phyloP scores from a whole-genome alignment of 306 rosid genomes.

The Ochetophila trinervis region DNA sequence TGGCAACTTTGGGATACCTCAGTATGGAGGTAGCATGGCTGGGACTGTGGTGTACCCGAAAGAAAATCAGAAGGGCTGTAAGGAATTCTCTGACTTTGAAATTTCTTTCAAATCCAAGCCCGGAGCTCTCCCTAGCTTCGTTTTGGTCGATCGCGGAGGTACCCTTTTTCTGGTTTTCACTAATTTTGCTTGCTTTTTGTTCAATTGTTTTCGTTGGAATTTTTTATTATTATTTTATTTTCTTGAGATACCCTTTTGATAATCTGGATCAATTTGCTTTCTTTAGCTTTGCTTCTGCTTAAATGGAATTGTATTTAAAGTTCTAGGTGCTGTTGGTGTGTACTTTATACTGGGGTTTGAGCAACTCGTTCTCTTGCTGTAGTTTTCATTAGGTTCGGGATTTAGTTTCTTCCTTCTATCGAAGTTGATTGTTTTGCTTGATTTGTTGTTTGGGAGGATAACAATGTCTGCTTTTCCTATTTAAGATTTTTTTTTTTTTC shows the following conservation, averaged over 20 bases:
- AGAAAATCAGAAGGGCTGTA: conserved; percentile 85
- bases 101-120: conserved; percentile 65
- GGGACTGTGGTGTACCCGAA: conserved; percentile 78
- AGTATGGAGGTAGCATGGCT: conserved; percentile 98
- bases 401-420: neutral
- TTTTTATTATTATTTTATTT: conserved; percentile 13
- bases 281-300: neutral
- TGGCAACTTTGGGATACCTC: conserved; percentile 98
- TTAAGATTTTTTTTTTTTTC: neutral
- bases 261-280: conserved; percentile 3
- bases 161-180: conserved; percentile 15
- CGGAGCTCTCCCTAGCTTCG: conserved; percentile 88
- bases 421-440: neutral
- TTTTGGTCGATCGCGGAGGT: conserved; percentile 98
- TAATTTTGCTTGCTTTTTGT: conserved; percentile 17
- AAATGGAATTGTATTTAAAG: no score
- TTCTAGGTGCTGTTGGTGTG: no score
- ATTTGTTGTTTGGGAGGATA: neutral
- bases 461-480: neutral
- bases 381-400: neutral
- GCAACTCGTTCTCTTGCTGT: no score
- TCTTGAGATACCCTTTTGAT: neutral
- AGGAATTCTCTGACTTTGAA: conserved; percentile 65
- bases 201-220: neutral
- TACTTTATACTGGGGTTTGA: no score